Evolutionary conservation across 805 yeast species (phyloP).

Genomic region (Kregervanrija pseudodelftensis): DNA sequence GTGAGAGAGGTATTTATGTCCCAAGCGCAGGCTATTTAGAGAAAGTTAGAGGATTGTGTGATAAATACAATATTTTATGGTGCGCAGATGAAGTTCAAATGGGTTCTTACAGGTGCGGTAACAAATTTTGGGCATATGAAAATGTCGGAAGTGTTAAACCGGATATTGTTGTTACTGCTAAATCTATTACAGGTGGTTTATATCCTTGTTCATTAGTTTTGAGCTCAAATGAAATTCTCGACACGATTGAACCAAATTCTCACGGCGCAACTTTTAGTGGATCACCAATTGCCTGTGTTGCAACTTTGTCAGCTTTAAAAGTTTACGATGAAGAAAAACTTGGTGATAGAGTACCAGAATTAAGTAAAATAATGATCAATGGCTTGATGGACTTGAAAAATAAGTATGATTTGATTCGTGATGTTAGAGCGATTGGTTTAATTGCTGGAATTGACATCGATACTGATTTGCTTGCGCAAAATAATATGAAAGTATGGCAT

Average conservation of each 20-base stretch:
- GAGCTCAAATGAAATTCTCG: conserved; percentile 18
- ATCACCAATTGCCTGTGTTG: conserved; percentile 22
- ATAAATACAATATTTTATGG: conserved; percentile 25
- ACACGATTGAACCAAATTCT: conserved; percentile 20
- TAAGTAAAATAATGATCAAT: conserved; percentile 15
- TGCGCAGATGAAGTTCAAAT: conserved; percentile 33
- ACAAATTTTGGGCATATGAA: conserved; percentile 28
- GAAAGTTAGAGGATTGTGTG: conserved; percentile 27
- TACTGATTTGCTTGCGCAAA: conserved; percentile 7
- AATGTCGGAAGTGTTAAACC: conserved; percentile 23
- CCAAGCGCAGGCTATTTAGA: conserved; percentile 28
- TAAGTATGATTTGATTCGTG: conserved; percentile 15
- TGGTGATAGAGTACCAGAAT: conserved; percentile 13
- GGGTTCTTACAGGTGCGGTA: conserved; percentile 32
- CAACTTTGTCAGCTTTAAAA: conserved; percentile 20
- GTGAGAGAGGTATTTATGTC: conserved; percentile 33
- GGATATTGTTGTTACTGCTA: conserved; percentile 23
- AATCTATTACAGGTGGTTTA: conserved; percentile 24
- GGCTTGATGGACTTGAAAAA: conserved; percentile 13
- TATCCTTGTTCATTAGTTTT: conserved; percentile 21
- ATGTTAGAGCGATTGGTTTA: conserved; percentile 20
- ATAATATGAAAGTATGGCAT: conserved; percentile 18
- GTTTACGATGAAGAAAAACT: conserved; percentile 22
- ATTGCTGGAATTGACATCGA: conserved; percentile 21
- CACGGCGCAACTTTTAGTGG: conserved; percentile 27